These are phyloP conservation scores for Nakazawaea ambrosiae DNA, from an alignment of 805 yeast genomes.

Conservation along the genomic window DNA sequence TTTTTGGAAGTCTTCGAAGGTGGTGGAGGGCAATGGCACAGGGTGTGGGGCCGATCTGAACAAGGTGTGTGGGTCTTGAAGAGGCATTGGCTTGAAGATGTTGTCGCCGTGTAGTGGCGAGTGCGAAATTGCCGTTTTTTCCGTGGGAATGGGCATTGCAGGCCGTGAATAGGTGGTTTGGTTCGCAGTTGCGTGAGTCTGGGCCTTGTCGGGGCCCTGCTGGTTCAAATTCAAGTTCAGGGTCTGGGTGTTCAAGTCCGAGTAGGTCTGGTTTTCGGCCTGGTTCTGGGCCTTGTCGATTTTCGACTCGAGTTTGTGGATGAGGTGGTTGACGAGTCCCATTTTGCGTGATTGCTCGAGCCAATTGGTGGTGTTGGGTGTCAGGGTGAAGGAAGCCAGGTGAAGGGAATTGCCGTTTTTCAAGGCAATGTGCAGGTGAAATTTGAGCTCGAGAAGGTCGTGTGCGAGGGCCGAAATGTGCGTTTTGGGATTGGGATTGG, in stretches of 20 bases:
- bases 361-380: background rate
- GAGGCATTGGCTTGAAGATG: slow-evolving; percentile 3
- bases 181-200: background rate
- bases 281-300: too few species aligned
- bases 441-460: too few species aligned
- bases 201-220: background rate
- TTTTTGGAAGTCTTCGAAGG: background rate
- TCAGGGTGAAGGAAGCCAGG: too few species aligned
- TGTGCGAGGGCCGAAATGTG: too few species aligned
- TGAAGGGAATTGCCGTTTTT: too few species aligned
- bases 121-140: background rate
- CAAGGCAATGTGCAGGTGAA: too few species aligned
- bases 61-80: slow-evolving; percentile 15
- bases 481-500: too few species aligned
- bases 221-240: too few species aligned
- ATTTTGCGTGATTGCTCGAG: background rate
- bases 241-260: too few species aligned
- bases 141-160: slow-evolving; percentile 8
- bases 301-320: background rate
- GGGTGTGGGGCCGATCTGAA: slow-evolving; percentile 6
- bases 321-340: background rate
- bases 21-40: background rate
- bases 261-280: too few species aligned
- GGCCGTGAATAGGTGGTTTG: slow-evolving; percentile 1
- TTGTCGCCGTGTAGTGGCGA: too few species aligned